A percentile compares a stretch with the other conserved stretches of the same genome.
These are phyloP conservation scores for Sarocladiaceae sp. DNA, from an alignment of 2,329 filamentous ascomycete species.

Conservation along the genomic window DNA sequence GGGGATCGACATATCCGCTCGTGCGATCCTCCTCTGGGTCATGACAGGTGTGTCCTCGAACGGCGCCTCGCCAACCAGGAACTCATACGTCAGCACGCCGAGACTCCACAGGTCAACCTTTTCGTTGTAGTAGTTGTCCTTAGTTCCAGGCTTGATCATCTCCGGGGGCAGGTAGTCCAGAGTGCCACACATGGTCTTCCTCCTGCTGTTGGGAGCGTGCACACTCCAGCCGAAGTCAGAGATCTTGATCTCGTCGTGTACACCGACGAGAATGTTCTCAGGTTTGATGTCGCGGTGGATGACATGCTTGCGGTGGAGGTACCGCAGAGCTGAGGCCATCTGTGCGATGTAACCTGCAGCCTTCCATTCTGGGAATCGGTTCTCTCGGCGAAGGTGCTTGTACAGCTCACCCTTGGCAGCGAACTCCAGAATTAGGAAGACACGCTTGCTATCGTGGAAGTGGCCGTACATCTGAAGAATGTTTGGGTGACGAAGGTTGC, in stretches of 20 bases:
- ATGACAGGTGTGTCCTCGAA: constrained; percentile 95
- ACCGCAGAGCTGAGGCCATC: constrained; percentile 85
- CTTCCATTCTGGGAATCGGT: constrained; percentile 79
- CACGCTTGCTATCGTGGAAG: constrained; percentile 84
- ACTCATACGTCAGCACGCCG: constrained; percentile 94
- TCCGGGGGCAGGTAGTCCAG: constrained; percentile 96
- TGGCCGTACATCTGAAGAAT: constrained; percentile 80
- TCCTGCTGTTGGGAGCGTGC: constrained; percentile 89
- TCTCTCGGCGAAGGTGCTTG: constrained; percentile 77
- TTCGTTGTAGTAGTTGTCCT: constrained; percentile 87
- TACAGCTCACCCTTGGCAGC: constrained; percentile 83
- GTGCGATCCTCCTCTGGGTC: constrained; percentile 85
- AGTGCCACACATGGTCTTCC: constrained; percentile 95
- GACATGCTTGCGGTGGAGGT: constrained; percentile 93
- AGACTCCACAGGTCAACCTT: constrained; percentile 97
- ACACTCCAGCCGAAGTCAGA: constrained; percentile 99
- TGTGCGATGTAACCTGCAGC: constrained; percentile 84
- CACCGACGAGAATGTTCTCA: constrained; percentile 92
- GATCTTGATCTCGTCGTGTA: constrained; percentile 98
- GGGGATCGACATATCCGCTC: constrained; percentile 89
- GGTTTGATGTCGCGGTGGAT: constrained; percentile 98
- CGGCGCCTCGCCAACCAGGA: constrained; percentile 90
- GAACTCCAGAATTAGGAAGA: constrained; percentile 85
- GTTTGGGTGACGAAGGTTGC: constrained; percentile 80
- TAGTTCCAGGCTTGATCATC: constrained; percentile 82